Base-by-base conservation (phyloP, 495 filamentous ascomycete species). In the Neurospora cerealis region DNA sequence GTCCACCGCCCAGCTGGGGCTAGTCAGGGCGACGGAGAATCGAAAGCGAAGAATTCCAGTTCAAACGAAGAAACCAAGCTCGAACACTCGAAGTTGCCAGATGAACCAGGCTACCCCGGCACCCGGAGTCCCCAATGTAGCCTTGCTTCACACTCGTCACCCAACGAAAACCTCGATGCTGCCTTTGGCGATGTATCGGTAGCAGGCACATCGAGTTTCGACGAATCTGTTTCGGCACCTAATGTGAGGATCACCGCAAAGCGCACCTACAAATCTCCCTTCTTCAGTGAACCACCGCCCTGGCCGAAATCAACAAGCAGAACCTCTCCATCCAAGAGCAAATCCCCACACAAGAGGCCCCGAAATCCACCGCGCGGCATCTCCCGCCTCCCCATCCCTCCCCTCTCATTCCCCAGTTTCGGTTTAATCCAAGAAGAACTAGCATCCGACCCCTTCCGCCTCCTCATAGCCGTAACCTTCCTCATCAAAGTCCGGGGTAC, bases 361-460 rank as follows among this genome's bases (percentile, higher is more conserved):
- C 83, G 81, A 60, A 28, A 13, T 7, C 80, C 84, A 10, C 79
- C 83, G 28, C 81, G 80, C 7, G 86, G 87, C 21, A 85, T 90
- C 48, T 91, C 92, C 0, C 89, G 87, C 76, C 87, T 92, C 13
- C 91, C 91, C 8, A 92, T 95, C 73, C 93, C 93, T 9, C 86
- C 89, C 0, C 88, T 95, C 46, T 83, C 87, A 34, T 82, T 86
- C 1, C 79, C 85, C 0, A 75, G 78, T 36, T 97, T 96, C 79
- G 94, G 94, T 0, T 85, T 97, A 19, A 88, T 96, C 42, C 94
- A 97, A 82, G 94, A 97, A 82, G 87, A 90, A 74, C 87, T 96
- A 54, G 88, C 91, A 4, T 78, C 85, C 71, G 83, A 91, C 69
- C 92, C 93, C 2, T 94, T 94, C 77, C 87, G 86, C 7, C 85